phyloP scores from a whole-genome alignment of 306 rosid genomes.

The Sophora flavescens region DNA sequence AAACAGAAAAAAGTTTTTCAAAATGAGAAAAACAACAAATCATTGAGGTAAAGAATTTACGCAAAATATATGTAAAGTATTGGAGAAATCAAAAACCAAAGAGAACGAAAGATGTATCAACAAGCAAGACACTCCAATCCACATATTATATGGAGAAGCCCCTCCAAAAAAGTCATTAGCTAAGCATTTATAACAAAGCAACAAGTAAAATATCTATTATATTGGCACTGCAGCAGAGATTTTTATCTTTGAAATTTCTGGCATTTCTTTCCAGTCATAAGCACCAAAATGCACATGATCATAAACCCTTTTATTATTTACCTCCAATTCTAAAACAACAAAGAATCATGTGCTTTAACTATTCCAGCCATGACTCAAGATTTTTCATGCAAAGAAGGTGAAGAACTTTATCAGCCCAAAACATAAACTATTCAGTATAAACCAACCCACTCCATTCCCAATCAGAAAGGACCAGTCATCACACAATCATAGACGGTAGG shows the following conservation, averaged over 20 bases:
- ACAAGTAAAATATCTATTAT: conserved; percentile 22
- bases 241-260: conserved; percentile 2
- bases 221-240: conserved; percentile 17
- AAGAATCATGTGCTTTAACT: not conserved
- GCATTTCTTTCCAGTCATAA: conserved; percentile 9
- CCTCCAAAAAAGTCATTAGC: not conserved
- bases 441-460: not conserved
- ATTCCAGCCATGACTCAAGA: not conserved
- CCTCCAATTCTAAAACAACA: conserved; percentile 3
- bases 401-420: not conserved
- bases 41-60: not conserved
- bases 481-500: conserved; percentile 5
- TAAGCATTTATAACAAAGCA: conserved; percentile 11
- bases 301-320: not conserved
- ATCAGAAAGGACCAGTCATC: not conserved
- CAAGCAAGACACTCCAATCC: not conserved
- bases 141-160: not conserved
- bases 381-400: not conserved
- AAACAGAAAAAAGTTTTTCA: conserved; percentile 6
- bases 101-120: conserved; percentile 11
- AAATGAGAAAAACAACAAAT: not conserved
- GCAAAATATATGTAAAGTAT: not conserved
- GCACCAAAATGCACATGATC: conserved; percentile 5
- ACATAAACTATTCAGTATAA: not conserved
- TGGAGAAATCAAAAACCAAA: not conserved